Evolutionary conservation across 495 filamentous ascomycete species (phyloP).

Genomic region (Penicillium desertorum): DNA sequence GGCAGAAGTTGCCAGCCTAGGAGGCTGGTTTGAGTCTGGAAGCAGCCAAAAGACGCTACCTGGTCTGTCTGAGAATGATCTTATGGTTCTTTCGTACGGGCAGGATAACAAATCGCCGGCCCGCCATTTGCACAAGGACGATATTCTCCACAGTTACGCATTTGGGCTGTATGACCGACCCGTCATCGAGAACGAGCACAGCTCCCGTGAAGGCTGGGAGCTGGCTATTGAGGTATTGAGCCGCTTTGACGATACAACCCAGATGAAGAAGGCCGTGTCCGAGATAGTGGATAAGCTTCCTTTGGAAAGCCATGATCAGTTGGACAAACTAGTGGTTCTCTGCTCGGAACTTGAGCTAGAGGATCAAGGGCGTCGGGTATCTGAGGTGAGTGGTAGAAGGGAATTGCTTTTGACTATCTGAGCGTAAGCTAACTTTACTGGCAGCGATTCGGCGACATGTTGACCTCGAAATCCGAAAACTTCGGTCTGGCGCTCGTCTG

Average conservation of each 20-base stretch:
- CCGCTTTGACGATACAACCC: conserved; percentile 63
- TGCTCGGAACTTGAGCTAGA: conserved; percentile 69
- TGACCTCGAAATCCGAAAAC: conserved; percentile 62
- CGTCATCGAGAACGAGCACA: conserved; percentile 37
- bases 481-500: conserved; percentile 83
- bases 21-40: conserved; percentile 63
- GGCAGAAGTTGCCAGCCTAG: conserved; percentile 73
- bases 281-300: conserved; percentile 63
- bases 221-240: conserved; percentile 73
- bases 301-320: conserved; percentile 60
- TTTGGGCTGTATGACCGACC: conserved; percentile 49
- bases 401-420: not conserved
- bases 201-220: conserved; percentile 74
- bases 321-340: conserved; percentile 72
- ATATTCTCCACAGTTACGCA: conserved; percentile 72
- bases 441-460: conserved; percentile 74
- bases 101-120: conserved; percentile 28
- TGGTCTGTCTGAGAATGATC: conserved; percentile 56
- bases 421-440: conserved; percentile 10
- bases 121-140: conserved; percentile 55
- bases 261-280: conserved; percentile 65
- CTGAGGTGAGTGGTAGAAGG: conserved; percentile 60
- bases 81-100: conserved; percentile 61
- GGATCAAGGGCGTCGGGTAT: conserved; percentile 66
- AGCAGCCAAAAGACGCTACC: conserved; percentile 30